Evolutionary conservation across 306 rosid genomes (phyloP).

Genomic region (Citrullus colocynthis): DNA sequence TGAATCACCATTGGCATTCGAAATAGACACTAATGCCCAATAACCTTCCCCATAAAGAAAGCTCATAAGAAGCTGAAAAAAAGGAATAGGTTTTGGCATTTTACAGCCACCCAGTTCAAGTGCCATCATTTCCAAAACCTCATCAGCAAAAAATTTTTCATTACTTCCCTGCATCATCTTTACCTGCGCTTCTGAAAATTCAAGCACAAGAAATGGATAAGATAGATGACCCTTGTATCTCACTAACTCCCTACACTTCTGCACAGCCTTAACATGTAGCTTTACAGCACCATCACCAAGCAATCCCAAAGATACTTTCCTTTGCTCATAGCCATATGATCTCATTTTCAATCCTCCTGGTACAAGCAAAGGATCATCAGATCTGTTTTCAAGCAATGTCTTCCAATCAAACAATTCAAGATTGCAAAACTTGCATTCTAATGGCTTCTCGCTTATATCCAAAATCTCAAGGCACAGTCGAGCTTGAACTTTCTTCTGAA

Average conservation of each 20-base stretch:
- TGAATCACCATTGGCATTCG: not conserved
- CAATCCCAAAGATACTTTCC: not conserved
- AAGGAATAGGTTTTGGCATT: not conserved
- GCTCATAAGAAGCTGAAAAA: not conserved
- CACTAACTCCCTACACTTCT: not conserved
- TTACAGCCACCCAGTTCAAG: not conserved
- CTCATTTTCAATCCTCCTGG: not conserved
- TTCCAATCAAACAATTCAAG: not conserved
- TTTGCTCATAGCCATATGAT: not conserved
- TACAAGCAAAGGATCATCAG: not conserved
- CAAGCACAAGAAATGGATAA: not conserved
- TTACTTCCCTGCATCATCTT: not conserved
- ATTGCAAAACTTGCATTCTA: not conserved
- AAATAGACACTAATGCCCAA: not conserved
- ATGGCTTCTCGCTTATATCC: not conserved
- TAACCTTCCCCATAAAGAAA: not conserved
- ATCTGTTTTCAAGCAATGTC: not conserved
- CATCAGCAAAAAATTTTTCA: not conserved
- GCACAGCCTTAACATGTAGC: not conserved
- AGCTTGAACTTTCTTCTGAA: not conserved
- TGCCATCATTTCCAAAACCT: not conserved
- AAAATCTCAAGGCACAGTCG: not conserved
- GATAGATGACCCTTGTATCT: not conserved
- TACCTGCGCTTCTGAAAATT: not conserved
- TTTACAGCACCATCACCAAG: not conserved